Evolutionary conservation across 2,329 filamentous ascomycete genomes (phyloP), one percentile per base, ranked within the genome.

Genomic region (Ophiostoma australiae): DNA sequence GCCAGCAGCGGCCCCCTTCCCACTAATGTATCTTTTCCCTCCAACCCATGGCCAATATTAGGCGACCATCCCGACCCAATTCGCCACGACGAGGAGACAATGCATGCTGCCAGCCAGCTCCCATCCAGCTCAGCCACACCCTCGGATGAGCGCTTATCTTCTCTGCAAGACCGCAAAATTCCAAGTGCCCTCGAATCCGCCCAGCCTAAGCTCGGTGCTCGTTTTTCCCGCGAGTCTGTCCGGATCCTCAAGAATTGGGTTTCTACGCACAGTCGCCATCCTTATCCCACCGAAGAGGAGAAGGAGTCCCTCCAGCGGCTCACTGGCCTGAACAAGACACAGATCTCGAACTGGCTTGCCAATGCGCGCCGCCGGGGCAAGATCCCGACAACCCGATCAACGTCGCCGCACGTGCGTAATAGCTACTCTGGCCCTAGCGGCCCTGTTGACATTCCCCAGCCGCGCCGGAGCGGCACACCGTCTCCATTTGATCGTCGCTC

Each of bases 311-410:
- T 97, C 35, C 90, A 93, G 79, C 85, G 86, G 67, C 86, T 91
- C 75, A 97, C 93, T 0, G 92, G 93, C 8, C 84, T 97, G 58
- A 93, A 88, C 78, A 88, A 92, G 76, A 90, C 86, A 17, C 94
- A 97, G 77, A 94, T 97, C 75, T 90, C 90, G 13, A 97, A 96
- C 78, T 97, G 93, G 93, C 87, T 97, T 67, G 93, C 93, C 72
- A 97, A 97, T 79, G 93, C 93, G 71, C 89, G 93, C 63, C 88
- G 93, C 71, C 86, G 93, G 73, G 90, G 91, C 76, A 97, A 97
- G 81, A 88, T 91, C 70, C 87, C 89, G 67, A 83, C 87, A 1
- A 88, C 87, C 67, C 85, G 90, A 74, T 88, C 87, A 39, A 87
- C 85, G 23, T 94, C 92, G 4, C 91, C 92, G 0, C 87, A 90